Conservation (phyloP, 176 grass and related monocot species). For the Tuctoria greenei region DNA sequence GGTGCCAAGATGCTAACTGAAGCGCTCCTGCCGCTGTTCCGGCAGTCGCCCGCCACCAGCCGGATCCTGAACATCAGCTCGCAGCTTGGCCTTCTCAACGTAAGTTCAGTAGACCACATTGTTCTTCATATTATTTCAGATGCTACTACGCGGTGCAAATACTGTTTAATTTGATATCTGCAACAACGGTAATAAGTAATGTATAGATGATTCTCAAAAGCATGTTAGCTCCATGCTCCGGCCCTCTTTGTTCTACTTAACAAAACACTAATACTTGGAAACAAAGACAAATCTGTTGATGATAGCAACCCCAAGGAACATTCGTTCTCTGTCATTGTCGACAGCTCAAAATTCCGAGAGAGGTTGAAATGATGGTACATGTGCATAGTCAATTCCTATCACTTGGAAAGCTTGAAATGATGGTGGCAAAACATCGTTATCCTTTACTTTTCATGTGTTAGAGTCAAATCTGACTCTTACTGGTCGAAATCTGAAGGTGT, state of each 20-base stretch:
- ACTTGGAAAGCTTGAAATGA: neutral
- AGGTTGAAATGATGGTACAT: neutral
- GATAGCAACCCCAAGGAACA: neutral
- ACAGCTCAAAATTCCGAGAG: neutral
- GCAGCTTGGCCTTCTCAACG: constrained; percentile 85
- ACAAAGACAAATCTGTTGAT: neutral
- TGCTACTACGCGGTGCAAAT: no score
- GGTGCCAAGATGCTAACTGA: constrained; percentile 75
- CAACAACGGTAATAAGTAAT: neutral
- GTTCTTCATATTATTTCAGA: no score
- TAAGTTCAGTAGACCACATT: constrained; percentile 38
- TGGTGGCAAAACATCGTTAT: neutral
- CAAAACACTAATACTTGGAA: neutral
- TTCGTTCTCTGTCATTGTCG: neutral
- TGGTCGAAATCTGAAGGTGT: neutral
- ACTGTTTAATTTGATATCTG: no score
- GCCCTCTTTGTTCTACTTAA: neutral
- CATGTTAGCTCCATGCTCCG: neutral
- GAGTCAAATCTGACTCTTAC: neutral
- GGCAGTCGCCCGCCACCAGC: constrained; percentile 54
- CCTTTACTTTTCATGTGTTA: neutral
- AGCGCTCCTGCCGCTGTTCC: constrained; percentile 70
- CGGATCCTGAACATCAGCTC: constrained; percentile 93
- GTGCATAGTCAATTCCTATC: neutral
- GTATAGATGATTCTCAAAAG: neutral